These are phyloP conservation scores for Alternaria atra DNA, from an alignment of 2,329 filamentous ascomycete genomes.

Conservation along the genomic window DNA sequence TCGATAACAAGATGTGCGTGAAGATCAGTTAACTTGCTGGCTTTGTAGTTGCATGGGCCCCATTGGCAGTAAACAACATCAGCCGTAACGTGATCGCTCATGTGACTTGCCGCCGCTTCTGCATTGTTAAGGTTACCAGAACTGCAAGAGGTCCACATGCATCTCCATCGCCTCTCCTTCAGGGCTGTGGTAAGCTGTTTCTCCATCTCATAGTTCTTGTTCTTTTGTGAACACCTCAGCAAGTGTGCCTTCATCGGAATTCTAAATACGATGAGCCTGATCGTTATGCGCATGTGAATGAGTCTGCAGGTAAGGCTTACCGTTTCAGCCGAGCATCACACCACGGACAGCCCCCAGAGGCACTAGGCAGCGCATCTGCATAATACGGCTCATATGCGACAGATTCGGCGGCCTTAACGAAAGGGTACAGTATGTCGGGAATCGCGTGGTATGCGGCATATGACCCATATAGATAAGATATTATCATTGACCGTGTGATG, in stretches of 20 bases:
- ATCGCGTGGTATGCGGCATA: neutral
- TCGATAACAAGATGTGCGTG: too few species aligned
- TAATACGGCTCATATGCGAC: neutral
- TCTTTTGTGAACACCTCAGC: constrained; percentile 1
- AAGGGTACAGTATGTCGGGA: neutral
- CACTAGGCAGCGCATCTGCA: neutral
- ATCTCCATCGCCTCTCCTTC: neutral
- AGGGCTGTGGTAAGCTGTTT: neutral
- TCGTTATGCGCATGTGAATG: neutral
- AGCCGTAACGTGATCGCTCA: too few species aligned
- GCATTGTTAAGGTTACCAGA: too few species aligned
- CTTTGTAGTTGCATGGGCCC: too few species aligned
- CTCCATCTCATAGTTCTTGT: neutral
- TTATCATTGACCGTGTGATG: neutral
- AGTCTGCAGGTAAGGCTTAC: neutral
- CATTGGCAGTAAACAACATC: too few species aligned
- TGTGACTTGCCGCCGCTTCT: too few species aligned
- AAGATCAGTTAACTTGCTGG: too few species aligned
- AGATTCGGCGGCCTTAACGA: neutral
- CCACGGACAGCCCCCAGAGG: neutral
- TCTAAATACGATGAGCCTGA: neutral
- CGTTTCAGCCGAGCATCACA: neutral
- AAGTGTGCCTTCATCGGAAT: neutral
- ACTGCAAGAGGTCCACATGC: neutral
- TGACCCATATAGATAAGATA: neutral